Evolutionary conservation across 345 rosid genomes (phyloP), one percentile per base, ranked within the genome.

Genomic region (Rhodamnia argentea): DNA sequence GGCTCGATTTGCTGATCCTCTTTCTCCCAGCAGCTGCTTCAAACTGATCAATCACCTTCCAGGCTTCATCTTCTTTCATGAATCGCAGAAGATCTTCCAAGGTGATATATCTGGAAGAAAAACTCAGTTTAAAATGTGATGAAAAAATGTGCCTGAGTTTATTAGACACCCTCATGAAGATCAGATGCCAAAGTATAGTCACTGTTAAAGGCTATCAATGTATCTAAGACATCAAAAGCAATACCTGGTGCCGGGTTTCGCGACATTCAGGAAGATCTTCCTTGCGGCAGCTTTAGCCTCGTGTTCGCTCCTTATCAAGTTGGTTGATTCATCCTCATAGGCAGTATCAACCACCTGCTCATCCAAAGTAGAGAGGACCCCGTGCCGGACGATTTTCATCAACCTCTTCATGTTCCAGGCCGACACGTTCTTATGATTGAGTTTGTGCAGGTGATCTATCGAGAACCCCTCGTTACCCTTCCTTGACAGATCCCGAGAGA

Each of bases 321-420:
- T 88, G 1, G 95, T 85, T 11, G 94, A 87, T 50, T 94, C 98
- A 82, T 94, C 98, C 85, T 92, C 97, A 13, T 20, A 84, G 29
- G 88, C 44, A 4, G 83, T 62, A n/a, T 89, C 91, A 26, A 90
- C 88, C 44, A 93, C 85, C 55, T 95, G 98, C 85, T 97, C 99
- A 40, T 94, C 98, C 89, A 97, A 85, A 29, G 99, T 97, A 5
- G 98, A 87, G 52, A 97, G 88, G 0, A 95, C 88, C 16, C 95
- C 99, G 6, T 92, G 88, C 86, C 95, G 89, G 14, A 97, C 99
- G 62, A 97, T 93, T 47, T 94, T 97, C 92, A 97, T 91, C 91
- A 97, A 88, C 85, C 98, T 94, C 93, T 97, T 97, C 99, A 97
- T 97, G 82, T 94, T 96, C 99, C 99, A 97, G 27, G 99, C 99